phyloP scores from a whole-genome alignment of 192 early-diverging fungal genomes.

The Coemansia sp. region DNA sequence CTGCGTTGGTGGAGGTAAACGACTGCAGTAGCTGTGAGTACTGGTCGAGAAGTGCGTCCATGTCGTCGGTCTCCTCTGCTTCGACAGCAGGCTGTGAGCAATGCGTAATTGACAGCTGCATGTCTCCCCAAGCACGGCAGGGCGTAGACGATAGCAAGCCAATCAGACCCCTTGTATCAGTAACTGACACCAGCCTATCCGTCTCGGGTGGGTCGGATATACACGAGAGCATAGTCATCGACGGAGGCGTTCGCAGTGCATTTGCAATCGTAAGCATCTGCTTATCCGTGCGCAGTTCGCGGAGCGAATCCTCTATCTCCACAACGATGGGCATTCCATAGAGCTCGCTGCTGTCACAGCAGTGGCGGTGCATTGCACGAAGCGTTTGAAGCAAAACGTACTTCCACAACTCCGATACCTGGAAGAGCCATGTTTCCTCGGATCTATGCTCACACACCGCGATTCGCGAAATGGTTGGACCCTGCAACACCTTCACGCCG shows the following conservation, averaged over 20 bases:
- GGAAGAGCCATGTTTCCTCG: background rate
- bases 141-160: background rate
- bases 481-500: background rate
- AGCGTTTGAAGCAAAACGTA: conserved; percentile 12
- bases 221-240: background rate
- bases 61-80: background rate
- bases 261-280: background rate
- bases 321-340: background rate
- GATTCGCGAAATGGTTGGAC: conserved; percentile 9
- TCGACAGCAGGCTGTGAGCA: background rate
- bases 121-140: background rate
- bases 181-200: background rate
- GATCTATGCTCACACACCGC: background rate
- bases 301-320: background rate
- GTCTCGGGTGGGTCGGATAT: background rate
- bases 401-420: conserved; percentile 11
- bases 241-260: background rate
- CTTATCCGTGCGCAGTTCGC: background rate
- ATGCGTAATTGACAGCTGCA: background rate
- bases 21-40: conserved; percentile 21
- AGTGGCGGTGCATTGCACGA: background rate
- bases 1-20: conserved; percentile 8
- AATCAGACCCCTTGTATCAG: background rate
- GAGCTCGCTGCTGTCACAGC: background rate
- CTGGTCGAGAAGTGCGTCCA: conserved; percentile 14